Conservation (phyloP, 176 grass and related monocot genomes). For the Microstegium vimineum region DNA sequence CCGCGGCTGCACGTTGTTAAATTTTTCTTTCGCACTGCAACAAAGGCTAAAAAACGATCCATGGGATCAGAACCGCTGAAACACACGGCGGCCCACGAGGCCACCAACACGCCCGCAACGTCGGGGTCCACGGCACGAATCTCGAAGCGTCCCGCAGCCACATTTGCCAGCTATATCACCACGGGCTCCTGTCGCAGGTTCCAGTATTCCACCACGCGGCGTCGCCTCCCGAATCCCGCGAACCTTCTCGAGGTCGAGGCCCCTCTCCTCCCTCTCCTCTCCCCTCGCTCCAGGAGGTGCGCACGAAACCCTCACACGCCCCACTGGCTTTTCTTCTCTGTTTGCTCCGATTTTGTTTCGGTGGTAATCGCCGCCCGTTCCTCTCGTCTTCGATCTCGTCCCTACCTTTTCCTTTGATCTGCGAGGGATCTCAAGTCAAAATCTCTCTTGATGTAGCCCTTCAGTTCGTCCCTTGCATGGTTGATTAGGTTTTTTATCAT, state of each 20-base stretch:
- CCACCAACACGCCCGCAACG: neutral
- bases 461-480: neutral
- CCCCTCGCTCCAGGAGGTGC: neutral
- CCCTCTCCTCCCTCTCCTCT: neutral
- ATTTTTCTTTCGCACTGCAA: no score
- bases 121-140: neutral
- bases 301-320: neutral
- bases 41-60: no score
- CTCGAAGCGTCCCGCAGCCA: neutral
- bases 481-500: neutral
- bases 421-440: neutral
- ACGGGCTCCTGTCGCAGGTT: neutral
- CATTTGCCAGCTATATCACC: neutral
- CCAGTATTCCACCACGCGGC: conserved; percentile 11
- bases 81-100: neutral
- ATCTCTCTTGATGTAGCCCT: neutral
- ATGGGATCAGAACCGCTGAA: no score
- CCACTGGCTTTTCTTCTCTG: no score
- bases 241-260: conserved; percentile 30
- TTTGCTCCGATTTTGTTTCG: neutral
- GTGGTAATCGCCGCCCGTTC: neutral
- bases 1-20: no score
- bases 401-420: neutral
- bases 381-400: neutral
- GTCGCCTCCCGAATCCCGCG: conserved; percentile 6